Percentiles rank a stretch among this genome's conserved stretches.
These are phyloP conservation scores for Acmispon strigosus DNA, from an alignment of 306 rosid genomes.

Conservation along the genomic window DNA sequence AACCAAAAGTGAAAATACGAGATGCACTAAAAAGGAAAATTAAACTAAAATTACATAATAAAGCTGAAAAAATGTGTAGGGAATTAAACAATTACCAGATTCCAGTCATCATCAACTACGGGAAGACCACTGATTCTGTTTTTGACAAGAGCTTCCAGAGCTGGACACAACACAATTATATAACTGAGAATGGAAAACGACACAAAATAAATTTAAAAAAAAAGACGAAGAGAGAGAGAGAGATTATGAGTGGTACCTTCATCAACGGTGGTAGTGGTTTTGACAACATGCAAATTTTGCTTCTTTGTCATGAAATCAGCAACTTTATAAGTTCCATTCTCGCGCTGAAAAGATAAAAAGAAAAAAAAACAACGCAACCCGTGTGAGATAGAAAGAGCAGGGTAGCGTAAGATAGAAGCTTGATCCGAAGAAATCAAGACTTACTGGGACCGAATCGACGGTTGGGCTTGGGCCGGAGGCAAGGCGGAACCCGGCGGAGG, in stretches of 20 bases:
- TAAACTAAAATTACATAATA: not conserved
- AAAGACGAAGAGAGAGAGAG: not conserved
- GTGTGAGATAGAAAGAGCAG: not conserved
- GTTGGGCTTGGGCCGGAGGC: slow-evolving; percentile 19
- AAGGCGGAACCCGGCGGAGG: slow-evolving; percentile 8
- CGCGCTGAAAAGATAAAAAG: slow-evolving; percentile 34
- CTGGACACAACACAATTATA: slow-evolving; percentile 24
- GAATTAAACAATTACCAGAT: slow-evolving; percentile 45
- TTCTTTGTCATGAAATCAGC: slow-evolving; percentile 88
- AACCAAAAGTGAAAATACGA: not conserved
- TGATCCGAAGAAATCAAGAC: slow-evolving; percentile 16
- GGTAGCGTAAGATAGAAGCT: slow-evolving; percentile 3
- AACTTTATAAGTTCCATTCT: slow-evolving; percentile 52
- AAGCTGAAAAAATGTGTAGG: not conserved
- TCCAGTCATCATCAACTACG: slow-evolving; percentile 88
- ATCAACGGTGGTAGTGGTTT: slow-evolving; percentile 67
- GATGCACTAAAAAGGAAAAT: not conserved
- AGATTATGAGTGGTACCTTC: slow-evolving; percentile 40
- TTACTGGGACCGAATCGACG: slow-evolving; percentile 48
- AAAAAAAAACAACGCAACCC: not conserved
- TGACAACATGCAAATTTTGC: slow-evolving; percentile 57
- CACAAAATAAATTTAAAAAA: too few relatives aligned
- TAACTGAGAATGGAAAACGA: not conserved
- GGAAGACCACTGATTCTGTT: slow-evolving; percentile 94
- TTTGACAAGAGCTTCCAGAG: slow-evolving; percentile 67